These are phyloP conservation scores for Theobroma cacao DNA, from an alignment of 345 rosid species.

Conservation along the genomic window DNA sequence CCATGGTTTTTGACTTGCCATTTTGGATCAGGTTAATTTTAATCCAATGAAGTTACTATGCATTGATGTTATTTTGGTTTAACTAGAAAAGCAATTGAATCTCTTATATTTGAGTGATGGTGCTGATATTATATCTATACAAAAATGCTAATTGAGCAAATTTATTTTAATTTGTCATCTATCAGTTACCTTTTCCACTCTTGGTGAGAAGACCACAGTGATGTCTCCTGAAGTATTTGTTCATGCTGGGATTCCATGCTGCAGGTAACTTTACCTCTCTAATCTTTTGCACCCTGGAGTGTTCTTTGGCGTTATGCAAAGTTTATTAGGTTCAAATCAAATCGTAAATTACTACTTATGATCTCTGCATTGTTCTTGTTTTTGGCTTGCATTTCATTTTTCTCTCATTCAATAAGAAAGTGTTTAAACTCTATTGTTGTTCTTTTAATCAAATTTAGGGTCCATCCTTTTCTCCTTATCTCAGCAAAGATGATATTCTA, in stretches of 20 bases:
- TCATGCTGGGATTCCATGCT: conserved; percentile 91
- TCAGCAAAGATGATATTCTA: neutral
- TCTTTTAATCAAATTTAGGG: neutral
- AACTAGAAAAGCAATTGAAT: conserved; percentile 1
- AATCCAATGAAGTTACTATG: neutral
- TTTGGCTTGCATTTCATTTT: neutral
- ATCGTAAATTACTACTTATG: neutral
- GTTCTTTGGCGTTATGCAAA: neutral
- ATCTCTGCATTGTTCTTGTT: neutral
- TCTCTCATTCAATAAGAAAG: neutral
- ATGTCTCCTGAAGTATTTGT: conserved; percentile 97
- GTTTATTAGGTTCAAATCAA: conserved; percentile 7
- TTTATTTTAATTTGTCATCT: conserved; percentile 18
- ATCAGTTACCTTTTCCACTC: conserved; percentile 79
- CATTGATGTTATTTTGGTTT: conserved; percentile 5
- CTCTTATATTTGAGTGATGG: conserved; percentile 1
- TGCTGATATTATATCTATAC: neutral
- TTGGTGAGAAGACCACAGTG: conserved; percentile 97
- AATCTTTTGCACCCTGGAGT: neutral
- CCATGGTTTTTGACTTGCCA: neutral
- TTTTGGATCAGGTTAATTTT: neutral
- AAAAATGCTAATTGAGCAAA: conserved; percentile 1
- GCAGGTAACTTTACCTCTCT: conserved; percentile 55
- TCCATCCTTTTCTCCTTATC: neutral
- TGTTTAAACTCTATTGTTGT: neutral